Conservation (phyloP, 139 green algal species). For the Coelastrella sp. region DNA sequence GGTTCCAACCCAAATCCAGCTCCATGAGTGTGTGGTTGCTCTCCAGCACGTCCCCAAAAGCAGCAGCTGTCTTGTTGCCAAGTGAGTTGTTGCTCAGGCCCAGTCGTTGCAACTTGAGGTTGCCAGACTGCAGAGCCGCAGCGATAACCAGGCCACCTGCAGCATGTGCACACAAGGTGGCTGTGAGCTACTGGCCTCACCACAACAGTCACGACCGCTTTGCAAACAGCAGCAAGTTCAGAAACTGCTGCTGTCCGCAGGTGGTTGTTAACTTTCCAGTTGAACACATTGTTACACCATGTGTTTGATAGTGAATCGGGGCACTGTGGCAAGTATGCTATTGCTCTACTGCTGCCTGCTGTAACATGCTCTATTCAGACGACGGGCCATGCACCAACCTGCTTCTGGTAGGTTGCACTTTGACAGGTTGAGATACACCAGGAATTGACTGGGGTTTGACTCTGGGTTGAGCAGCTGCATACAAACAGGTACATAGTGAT, state of each 20-base stretch:
- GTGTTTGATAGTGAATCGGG: too few relatives aligned
- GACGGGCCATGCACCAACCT: constrained; percentile 39
- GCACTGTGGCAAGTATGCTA: too few relatives aligned
- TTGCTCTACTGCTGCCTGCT: too few relatives aligned
- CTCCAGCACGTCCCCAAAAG: constrained; percentile 71
- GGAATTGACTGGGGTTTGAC: constrained; percentile 61
- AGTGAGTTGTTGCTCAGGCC: constrained; percentile 57
- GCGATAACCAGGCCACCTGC: neutral
- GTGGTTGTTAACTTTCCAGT: too few relatives aligned
- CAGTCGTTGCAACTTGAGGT: constrained; percentile 56
- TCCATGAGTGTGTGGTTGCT: constrained; percentile 62
- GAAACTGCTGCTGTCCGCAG: too few relatives aligned
- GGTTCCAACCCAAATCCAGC: constrained; percentile 80
- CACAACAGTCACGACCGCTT: too few relatives aligned
- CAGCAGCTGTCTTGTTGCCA: constrained; percentile 62
- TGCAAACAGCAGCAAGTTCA: too few relatives aligned
- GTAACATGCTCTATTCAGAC: constrained; percentile 18
- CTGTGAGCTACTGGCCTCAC: constrained; percentile 3
- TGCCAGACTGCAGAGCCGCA: constrained; percentile 52
- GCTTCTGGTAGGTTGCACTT: constrained; percentile 67
- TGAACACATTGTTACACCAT: neutral
- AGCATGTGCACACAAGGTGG: neutral
- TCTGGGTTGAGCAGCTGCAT: constrained; percentile 57
- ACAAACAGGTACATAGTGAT: too few relatives aligned
- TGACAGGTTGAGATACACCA: constrained; percentile 55